These are phyloP conservation scores for Diospyros lotus DNA, from an alignment of 148 eudicot species.

Conservation along the genomic window DNA sequence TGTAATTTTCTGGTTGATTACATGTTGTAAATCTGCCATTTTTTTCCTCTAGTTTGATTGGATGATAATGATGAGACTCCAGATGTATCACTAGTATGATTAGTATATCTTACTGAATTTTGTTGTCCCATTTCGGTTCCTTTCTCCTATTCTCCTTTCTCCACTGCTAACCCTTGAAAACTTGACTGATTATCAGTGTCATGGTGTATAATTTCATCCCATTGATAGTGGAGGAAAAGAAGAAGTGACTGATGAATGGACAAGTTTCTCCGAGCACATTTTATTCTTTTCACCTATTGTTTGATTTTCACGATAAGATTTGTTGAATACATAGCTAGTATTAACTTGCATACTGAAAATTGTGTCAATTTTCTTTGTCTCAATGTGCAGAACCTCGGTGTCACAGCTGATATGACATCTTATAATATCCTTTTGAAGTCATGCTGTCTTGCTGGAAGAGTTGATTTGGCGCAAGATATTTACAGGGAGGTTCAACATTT, in stretches of 20 bases:
- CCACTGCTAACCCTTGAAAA: neutral
- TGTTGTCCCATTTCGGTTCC: neutral
- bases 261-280: neutral
- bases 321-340: neutral
- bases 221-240: neutral
- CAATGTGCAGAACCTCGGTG: slow-evolving; percentile 54
- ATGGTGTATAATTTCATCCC: neutral
- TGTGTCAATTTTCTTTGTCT: slow-evolving; percentile 17
- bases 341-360: slow-evolving; percentile 3
- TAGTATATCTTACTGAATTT: neutral
- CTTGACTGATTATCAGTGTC: neutral
- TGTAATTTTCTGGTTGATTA: neutral
- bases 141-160: neutral
- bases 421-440: slow-evolving; percentile 91
- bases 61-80: neutral
- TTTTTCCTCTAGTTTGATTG: neutral
- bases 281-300: neutral
- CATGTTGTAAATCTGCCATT: neutral
- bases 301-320: neutral
- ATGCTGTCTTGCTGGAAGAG: slow-evolving; percentile 78
- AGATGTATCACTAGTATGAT: neutral
- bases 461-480: slow-evolving; percentile 87
- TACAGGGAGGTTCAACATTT: slow-evolving; percentile 56
- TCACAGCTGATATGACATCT: slow-evolving; percentile 72
- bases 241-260: neutral